Evolutionary conservation across 2,329 filamentous ascomycete species (phyloP), one percentile per base, ranked within the genome.

Genomic region (Westerdykella sp.): DNA sequence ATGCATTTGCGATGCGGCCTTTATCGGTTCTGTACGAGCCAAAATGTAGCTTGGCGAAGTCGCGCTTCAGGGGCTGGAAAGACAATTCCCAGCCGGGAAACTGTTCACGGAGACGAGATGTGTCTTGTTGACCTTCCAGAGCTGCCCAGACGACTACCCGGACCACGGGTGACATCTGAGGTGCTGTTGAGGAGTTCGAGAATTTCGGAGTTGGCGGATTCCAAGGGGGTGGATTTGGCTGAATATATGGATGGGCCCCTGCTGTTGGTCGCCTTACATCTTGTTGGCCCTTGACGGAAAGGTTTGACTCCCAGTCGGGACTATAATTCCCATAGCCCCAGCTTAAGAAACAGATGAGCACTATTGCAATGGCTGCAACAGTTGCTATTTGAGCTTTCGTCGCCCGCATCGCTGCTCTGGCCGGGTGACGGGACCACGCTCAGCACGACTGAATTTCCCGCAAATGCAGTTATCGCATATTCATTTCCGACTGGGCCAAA

Each of bases 1-100:
- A 59, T n/a, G 52, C 56, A 32, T 46, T 48, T 7, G 54, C 55
- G 35, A 58, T 43, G 16, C 53, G 47, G 1, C 56, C 56, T 40
- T 53, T 55, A 34, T 60, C 51, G 11, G 47, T 45, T 9, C 40
- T 43, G 15, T 39, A 40, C 2, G 28, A 46, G 40, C 40, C 28
- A 4, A 32, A 35, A 31, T 54, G 45, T 11, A 51, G 39, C 3
- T 45, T 37, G 9, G 50, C 41, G 34, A 56, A 56, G 4, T 41
- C 40, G 2, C 34, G 14, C 34, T 48, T 37, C 13, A 56, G 37
- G 50, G 41, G 59, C 55, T 34, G 63, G 60, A 51, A 72, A 69
- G 71, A 44, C 58, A 60, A 56, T 71, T 74, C 61, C 40, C 65
- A 75, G 68, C 42, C 44, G 4, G 41, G 41, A 6, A 49, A 39